phyloP scores from a whole-genome alignment of 2,329 filamentous ascomycete genomes.

The Aspergillus vadensis region DNA sequence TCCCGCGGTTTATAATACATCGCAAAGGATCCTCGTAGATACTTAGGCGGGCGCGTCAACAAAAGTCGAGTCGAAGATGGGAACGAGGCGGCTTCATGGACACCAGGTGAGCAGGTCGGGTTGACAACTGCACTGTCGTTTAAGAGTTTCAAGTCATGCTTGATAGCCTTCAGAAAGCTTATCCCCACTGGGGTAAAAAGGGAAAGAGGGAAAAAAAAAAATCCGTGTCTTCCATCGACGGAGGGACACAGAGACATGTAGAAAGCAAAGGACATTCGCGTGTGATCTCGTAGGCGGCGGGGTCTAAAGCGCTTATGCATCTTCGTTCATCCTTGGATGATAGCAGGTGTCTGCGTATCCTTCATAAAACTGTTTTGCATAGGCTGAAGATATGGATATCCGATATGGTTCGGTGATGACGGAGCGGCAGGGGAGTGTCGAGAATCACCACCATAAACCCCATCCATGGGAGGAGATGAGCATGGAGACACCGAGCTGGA shows the following conservation, averaged over 20 bases:
- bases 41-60: conserved; percentile 8
- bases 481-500: conserved; percentile 25
- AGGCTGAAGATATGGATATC: conserved; percentile 46
- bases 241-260: not conserved
- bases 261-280: not conserved
- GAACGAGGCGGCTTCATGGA: not conserved
- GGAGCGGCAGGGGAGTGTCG: conserved; percentile 32
- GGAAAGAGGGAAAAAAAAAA: not conserved
- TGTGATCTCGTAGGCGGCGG: not conserved
- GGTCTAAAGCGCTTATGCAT: not conserved
- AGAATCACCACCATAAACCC: conserved; percentile 14
- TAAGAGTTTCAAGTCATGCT: not conserved
- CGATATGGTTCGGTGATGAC: conserved; percentile 42
- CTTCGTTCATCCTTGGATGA: conserved; percentile 36
- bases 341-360: conserved; percentile 50
- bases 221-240: not conserved
- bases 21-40: conserved; percentile 29
- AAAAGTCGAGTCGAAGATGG: conserved; percentile 11
- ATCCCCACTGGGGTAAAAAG: not conserved
- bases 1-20: conserved; percentile 41
- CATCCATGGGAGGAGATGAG: conserved; percentile 28
- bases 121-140: not conserved
- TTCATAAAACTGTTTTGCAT: conserved; percentile 48
- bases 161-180: not conserved
- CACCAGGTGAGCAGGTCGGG: not conserved